Percentiles rank a stretch among this genome's conserved stretches.
Evolutionary conservation across 305 asterid species (phyloP).

Genomic region (Plantago coronopus): DNA sequence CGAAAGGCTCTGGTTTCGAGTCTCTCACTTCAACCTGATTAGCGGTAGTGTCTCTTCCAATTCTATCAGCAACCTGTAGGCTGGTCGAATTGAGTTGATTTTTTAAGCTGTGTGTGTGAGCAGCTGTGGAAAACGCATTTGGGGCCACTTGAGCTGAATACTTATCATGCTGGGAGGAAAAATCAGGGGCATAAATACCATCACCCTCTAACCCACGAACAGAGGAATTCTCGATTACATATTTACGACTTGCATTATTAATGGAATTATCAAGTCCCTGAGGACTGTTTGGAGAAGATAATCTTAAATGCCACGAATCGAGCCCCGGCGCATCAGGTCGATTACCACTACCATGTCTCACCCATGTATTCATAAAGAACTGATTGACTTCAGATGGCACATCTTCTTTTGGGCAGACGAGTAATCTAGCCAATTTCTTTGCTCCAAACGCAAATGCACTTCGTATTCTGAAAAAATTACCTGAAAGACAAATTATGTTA

Average conservation of each 20-base stretch:
- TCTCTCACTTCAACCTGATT: slow-evolving; percentile 47
- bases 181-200: slow-evolving; percentile 13
- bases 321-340: slow-evolving; percentile 76
- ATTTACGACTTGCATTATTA: slow-evolving; percentile 31
- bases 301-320: slow-evolving; percentile 39
- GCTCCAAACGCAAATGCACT: slow-evolving; percentile 97
- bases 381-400: slow-evolving; percentile 65
- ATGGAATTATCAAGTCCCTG: slow-evolving; percentile 36
- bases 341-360: slow-evolving; percentile 74
- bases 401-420: slow-evolving; percentile 67
- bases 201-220: slow-evolving; percentile 27
- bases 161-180: slow-evolving; percentile 41
- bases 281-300: slow-evolving; percentile 37
- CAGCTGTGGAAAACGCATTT: slow-evolving; percentile 33
- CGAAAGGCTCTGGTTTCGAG: slow-evolving; percentile 51
- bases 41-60: slow-evolving; percentile 34
- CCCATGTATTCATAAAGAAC: slow-evolving; percentile 86
- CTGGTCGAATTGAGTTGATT: slow-evolving; percentile 39
- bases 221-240: slow-evolving; percentile 35
- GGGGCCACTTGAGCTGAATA: slow-evolving; percentile 37
- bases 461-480: slow-evolving; percentile 84
- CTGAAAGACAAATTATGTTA: slow-evolving; percentile 31
- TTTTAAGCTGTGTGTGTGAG: slow-evolving; percentile 46
- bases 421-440: slow-evolving; percentile 65
- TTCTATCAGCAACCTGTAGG: slow-evolving; percentile 38